Percentiles rank a stretch among this genome's conserved stretches.
These are phyloP conservation scores for Sarocladium brachiariae DNA, from an alignment of 2,329 filamentous ascomycete species.

Conservation along the genomic window DNA sequence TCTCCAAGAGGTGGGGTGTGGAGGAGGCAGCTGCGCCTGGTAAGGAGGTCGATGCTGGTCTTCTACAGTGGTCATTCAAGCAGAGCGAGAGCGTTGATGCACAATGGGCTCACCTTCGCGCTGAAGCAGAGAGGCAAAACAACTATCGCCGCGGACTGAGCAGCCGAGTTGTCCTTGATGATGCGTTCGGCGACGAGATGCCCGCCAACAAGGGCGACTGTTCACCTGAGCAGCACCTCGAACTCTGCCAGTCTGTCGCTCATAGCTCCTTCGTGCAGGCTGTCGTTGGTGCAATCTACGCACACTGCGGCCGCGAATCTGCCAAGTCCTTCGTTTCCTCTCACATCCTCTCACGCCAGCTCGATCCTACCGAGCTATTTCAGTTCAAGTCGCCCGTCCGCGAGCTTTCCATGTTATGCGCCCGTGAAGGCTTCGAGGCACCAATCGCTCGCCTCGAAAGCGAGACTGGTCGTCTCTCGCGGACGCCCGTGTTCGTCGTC, in stretches of 20 bases:
- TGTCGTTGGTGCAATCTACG: slow-evolving; percentile 75
- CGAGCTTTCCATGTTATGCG: slow-evolving; percentile 77
- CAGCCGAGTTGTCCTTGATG: slow-evolving; percentile 72
- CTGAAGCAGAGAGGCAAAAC: slow-evolving; percentile 38
- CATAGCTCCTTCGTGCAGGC: slow-evolving; percentile 75
- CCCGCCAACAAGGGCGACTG: not conserved
- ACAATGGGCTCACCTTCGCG: slow-evolving; percentile 39
- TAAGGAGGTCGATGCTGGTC: slow-evolving; percentile 82
- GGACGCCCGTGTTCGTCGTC: slow-evolving; percentile 86
- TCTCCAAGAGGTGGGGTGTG: slow-evolving; percentile 85
- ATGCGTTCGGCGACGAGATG: slow-evolving; percentile 68
- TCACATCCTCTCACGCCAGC: slow-evolving; percentile 74
- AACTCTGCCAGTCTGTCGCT: slow-evolving; percentile 66
- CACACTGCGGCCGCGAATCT: slow-evolving; percentile 73
- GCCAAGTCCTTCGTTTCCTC: slow-evolving; percentile 75
- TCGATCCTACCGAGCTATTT: slow-evolving; percentile 74
- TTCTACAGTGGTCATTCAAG: slow-evolving; percentile 69
- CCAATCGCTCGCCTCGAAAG: slow-evolving; percentile 82
- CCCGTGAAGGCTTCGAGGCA: slow-evolving; percentile 78
- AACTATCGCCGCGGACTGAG: slow-evolving; percentile 61
- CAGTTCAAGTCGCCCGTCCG: slow-evolving; percentile 76
- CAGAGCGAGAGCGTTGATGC: slow-evolving; percentile 37
- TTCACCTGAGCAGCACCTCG: slow-evolving; percentile 14
- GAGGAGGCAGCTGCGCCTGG: slow-evolving; percentile 82
- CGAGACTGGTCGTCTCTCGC: slow-evolving; percentile 80